A percentile compares a stretch with the other conserved stretches of the same genome.
Conservation (phyloP, 805 yeast species). For the Candida caryicola region DNA sequence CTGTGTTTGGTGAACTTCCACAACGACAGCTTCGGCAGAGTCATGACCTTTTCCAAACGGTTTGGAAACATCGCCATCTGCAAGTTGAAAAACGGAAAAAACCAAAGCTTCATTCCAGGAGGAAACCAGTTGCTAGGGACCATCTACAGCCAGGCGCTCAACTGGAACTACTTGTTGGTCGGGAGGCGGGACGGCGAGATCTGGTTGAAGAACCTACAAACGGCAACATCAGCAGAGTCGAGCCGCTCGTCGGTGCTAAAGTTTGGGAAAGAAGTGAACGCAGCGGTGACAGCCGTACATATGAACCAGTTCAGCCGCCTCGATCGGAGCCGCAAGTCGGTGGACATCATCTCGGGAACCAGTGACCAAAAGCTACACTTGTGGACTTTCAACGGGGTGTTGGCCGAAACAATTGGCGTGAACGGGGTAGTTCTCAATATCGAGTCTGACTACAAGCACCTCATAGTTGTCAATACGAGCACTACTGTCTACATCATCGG, state of each 20-base stretch:
- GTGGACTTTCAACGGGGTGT: conserved; percentile 26
- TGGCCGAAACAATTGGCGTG: conserved; percentile 10
- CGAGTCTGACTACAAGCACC: conserved; percentile 26
- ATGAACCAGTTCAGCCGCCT: conserved; percentile 12
- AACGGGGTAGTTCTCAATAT: conserved; percentile 16
- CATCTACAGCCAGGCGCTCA: conserved; percentile 21
- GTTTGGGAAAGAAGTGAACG: conserved; percentile 10
- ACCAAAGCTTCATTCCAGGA: conserved; percentile 38
- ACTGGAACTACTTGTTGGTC: conserved; percentile 32
- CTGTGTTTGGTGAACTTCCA: conserved; percentile 23
- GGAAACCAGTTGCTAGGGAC: conserved; percentile 17
- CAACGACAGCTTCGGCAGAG: conserved; percentile 17
- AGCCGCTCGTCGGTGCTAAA: conserved; percentile 20
- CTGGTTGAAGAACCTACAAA: conserved; percentile 31
- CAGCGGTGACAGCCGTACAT: conserved; percentile 15
- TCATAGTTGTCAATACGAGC: conserved; percentile 20
- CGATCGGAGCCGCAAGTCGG: conserved; percentile 23
- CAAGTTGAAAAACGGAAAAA: conserved; percentile 32
- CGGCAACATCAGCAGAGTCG: conserved; percentile 29
- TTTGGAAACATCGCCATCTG: conserved; percentile 31
- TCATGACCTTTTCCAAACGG: conserved; percentile 27
- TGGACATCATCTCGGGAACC: conserved; percentile 28
- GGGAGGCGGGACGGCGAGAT: conserved; percentile 29
- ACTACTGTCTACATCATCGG: conserved; percentile 18
- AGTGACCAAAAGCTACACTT: conserved; percentile 20